Conservation (phyloP, 306 rosid species). For the Inga oerstediana region DNA sequence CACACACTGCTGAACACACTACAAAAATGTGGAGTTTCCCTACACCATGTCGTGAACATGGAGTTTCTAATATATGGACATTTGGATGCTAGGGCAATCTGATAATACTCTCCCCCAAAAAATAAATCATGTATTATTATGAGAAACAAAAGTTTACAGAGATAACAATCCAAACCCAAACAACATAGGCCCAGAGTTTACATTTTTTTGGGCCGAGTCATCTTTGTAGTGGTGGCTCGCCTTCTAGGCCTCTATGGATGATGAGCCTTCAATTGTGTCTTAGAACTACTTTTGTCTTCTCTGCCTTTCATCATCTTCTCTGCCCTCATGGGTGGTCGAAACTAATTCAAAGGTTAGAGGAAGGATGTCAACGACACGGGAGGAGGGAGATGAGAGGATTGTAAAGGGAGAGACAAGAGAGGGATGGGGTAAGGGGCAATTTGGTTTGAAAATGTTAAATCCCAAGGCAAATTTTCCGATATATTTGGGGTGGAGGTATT, state of each 20-base stretch:
- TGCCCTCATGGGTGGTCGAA: not conserved
- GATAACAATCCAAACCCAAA: not conserved
- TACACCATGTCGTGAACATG: not conserved
- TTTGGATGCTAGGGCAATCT: not conserved
- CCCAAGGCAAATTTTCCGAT: not conserved
- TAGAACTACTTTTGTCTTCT: not conserved
- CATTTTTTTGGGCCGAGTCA: not conserved
- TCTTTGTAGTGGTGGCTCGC: not conserved
- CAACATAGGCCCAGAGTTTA: not conserved
- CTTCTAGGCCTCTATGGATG: not conserved
- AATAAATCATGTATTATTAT: no score
- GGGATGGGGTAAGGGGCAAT: not conserved
- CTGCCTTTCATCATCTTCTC: not conserved
- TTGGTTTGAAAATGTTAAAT: not conserved
- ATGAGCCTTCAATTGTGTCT: not conserved
- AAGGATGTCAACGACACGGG: not conserved
- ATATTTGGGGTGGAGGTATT: not conserved
- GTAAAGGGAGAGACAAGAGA: not conserved
- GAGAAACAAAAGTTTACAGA: not conserved
- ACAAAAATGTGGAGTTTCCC: not conserved
- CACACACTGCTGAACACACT: not conserved
- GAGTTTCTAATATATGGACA: not conserved
- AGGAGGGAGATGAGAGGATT: not conserved
- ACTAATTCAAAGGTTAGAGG: not conserved
- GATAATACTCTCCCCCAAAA: not conserved